Evolutionary conservation across 2,329 filamentous ascomycete genomes (phyloP).

Genomic region (Cytospora piceae): DNA sequence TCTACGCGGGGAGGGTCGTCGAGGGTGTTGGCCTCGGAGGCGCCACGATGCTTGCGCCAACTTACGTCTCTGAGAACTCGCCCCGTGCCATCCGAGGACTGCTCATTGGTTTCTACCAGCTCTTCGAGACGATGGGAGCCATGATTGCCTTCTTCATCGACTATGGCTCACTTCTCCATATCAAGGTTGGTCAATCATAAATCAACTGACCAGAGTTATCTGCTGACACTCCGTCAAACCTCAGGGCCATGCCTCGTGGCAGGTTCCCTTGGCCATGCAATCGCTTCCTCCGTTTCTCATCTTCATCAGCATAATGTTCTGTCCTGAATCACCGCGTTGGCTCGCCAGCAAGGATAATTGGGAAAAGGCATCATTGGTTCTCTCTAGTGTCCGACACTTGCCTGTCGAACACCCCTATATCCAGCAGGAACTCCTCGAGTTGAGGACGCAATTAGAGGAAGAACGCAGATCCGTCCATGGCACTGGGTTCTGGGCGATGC

Average conservation of each 20-base stretch:
- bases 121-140: conserved; percentile 50
- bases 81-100: conserved; percentile 49
- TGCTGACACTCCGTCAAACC: neutral
- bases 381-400: conserved; percentile 43
- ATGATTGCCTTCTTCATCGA: conserved; percentile 55
- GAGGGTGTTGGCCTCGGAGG: conserved; percentile 51
- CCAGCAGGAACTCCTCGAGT: conserved; percentile 40
- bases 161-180: conserved; percentile 50
- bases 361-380: conserved; percentile 52
- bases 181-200: conserved; percentile 30
- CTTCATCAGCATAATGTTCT: conserved; percentile 62
- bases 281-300: conserved; percentile 64
- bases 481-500: conserved; percentile 34
- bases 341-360: conserved; percentile 66
- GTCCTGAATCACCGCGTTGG: conserved; percentile 68
- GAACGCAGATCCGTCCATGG: conserved; percentile 36
- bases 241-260: conserved; percentile 26
- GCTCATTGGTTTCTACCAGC: conserved; percentile 49
- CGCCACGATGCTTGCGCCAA: conserved; percentile 48
- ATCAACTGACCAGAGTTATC: neutral
- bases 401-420: conserved; percentile 43
- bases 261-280: conserved; percentile 64
- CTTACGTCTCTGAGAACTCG: conserved; percentile 51
- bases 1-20: conserved; percentile 65
- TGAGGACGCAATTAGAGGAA: conserved; percentile 37